Base-by-base conservation (phyloP, 176 grass and related monocot species). In the Microstegium vimineum region DNA sequence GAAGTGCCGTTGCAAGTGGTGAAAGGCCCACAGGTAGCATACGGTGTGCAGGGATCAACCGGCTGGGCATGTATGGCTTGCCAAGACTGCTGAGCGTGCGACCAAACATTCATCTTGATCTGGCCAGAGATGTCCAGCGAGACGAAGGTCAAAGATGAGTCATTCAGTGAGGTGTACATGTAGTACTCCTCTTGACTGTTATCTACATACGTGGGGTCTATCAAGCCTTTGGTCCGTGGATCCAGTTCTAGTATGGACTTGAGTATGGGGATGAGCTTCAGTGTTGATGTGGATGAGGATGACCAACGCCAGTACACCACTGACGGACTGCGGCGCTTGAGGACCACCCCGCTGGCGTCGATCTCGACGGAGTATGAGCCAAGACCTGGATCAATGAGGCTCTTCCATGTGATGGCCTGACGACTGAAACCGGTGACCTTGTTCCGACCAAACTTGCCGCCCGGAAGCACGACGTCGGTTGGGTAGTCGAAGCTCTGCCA, bases 21-120 rank as follows among this genome's bases (percentile, higher is more conserved):
- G 69, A 94, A 94, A 30, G 92, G 31, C 17, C 92, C 89, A 10
- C 89, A 94, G 42, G 79, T 37, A 46, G 57, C 86, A 17, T 69
- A 79, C 1, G 88, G 86, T 46, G 82, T 81, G 62, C 92, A 91
- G 35, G 65, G 20, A 30, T 52, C 36, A 36, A 5, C 85, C 0
- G 92, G 92, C 15, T 87, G 83, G 11, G 75, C 14, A 78, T 41
- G 67, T 40, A 88, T 66, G 49, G 31, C 56, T 30, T 80, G 25
- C 86, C 92, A 94, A 36, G 71, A 57, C 54, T 80, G 62, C 25
- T 37, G 8, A 40, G 27, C 15, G 4, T 86, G 73, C 1, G 73
- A 81, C 88, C 88, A 93, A 60, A 86, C 62, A 10, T 49, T 67
- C 23, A 68, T 37, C 73, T 83, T 82, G 76, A 86, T 78, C 41